phyloP scores from a whole-genome alignment of 148 eudicot genomes.

The Fagopyrum esculentum region DNA sequence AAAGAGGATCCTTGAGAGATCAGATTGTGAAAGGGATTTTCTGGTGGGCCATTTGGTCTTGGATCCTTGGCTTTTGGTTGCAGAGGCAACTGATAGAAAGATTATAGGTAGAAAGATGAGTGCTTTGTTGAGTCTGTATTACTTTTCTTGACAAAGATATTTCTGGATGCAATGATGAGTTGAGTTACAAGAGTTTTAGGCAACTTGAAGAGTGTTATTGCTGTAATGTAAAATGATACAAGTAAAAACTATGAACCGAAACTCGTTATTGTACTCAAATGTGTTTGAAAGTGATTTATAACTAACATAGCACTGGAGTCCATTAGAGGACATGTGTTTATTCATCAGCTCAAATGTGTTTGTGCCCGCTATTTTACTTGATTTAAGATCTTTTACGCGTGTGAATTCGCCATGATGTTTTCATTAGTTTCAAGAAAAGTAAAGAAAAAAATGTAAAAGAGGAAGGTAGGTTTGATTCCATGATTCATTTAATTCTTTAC shows the following conservation, averaged over 20 bases:
- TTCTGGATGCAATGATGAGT: background rate
- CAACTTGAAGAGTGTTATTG: background rate
- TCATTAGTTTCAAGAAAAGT: background rate
- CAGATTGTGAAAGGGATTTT: background rate
- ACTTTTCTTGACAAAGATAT: background rate
- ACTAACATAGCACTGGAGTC: background rate
- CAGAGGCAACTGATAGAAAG: background rate
- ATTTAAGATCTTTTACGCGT: background rate
- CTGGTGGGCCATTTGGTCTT: slow-evolving; percentile 6
- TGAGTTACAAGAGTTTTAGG: background rate
- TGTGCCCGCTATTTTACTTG: background rate
- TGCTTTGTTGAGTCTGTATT: background rate
- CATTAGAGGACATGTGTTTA: background rate
- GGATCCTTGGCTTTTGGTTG: background rate
- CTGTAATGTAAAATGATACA: background rate
- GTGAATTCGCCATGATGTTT: background rate
- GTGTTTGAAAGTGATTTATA: background rate
- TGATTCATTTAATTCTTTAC: slow-evolving; percentile 10
- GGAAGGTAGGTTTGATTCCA: slow-evolving; percentile 4
- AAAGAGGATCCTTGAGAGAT: background rate
- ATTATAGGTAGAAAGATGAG: background rate
- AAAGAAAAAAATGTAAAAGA: background rate
- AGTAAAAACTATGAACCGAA: background rate
- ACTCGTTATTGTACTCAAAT: background rate
- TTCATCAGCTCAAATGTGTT: slow-evolving; percentile 7